These are phyloP conservation scores for Exophiala phaeomuriformis DNA, from an alignment of 2,329 filamentous ascomycete species.

Conservation along the genomic window DNA sequence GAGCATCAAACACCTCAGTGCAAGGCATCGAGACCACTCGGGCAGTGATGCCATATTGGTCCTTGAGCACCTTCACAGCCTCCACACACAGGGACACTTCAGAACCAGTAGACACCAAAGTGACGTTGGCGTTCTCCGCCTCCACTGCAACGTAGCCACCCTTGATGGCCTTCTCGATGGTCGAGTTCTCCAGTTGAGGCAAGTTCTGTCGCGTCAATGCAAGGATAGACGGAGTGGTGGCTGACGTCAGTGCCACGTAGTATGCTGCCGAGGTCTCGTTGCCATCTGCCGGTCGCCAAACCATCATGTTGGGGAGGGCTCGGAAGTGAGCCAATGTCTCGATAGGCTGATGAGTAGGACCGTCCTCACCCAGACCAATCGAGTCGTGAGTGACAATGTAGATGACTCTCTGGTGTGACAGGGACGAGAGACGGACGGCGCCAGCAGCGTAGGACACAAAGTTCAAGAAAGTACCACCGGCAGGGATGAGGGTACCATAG, in stretches of 20 bases:
- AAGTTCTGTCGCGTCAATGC: conserved; percentile 97
- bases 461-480: conserved; percentile 96
- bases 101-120: conserved; percentile 88
- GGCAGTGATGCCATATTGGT: conserved; percentile 78
- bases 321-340: conserved; percentile 98
- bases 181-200: conserved; percentile 91
- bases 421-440: conserved; percentile 84
- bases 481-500: conserved; percentile 91
- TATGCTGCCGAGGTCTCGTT: conserved; percentile 98
- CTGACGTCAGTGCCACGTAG: conserved; percentile 86
- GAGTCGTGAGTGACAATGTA: conserved; percentile 98
- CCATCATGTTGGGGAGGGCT: conserved; percentile 97
- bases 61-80: conserved; percentile 80
- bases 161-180: conserved; percentile 82
- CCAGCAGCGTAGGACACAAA: conserved; percentile 97
- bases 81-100: conserved; percentile 93
- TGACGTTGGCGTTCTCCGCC: conserved; percentile 73
- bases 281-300: conserved; percentile 96
- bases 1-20: conserved; percentile 92
- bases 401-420: conserved; percentile 85
- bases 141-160: conserved; percentile 90
- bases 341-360: conserved; percentile 97
- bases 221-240: conserved; percentile 84
- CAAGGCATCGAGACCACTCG: conserved; percentile 94
- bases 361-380: conserved; percentile 97